A percentile compares a stretch with the other conserved stretches of the same genome.
Evolutionary conservation across 257 asterid genomes (phyloP).

Genomic region (Cordia subcordata): DNA sequence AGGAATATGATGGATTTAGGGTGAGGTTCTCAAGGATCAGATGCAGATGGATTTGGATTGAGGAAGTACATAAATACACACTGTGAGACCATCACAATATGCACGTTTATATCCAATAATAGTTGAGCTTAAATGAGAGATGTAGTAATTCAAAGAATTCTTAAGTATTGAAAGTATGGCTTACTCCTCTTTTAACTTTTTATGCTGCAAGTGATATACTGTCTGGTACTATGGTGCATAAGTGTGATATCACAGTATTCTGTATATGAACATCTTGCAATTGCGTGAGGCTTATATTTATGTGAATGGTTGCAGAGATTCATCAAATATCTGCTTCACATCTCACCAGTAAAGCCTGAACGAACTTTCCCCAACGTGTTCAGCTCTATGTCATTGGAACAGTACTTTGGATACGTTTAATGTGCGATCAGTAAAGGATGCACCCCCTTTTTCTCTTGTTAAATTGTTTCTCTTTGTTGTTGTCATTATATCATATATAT

Average conservation of each 20-base stretch:
- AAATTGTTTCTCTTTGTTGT: slow-evolving; percentile 2
- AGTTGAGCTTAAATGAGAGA: too few species aligned
- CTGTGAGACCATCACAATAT: too few species aligned
- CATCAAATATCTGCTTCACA: slow-evolving; percentile 78
- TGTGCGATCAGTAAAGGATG: neutral
- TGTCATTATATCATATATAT: neutral
- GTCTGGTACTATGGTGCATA: too few species aligned
- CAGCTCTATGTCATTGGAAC: slow-evolving; percentile 65
- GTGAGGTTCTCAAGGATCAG: too few species aligned
- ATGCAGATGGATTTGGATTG: too few species aligned
- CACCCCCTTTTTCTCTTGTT: neutral
- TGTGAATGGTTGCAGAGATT: slow-evolving; percentile 57
- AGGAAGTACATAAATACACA: too few species aligned
- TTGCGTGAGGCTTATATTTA: neutral
- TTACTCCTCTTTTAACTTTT: too few species aligned
- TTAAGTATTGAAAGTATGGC: too few species aligned
- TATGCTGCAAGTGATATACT: too few species aligned
- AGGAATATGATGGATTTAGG: too few species aligned
- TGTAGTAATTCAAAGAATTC: too few species aligned
- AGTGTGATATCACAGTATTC: neutral
- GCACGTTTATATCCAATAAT: too few species aligned
- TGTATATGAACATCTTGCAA: neutral
- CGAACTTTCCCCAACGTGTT: slow-evolving; percentile 52
- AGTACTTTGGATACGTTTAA: slow-evolving; percentile 63
- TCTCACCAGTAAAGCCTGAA: slow-evolving; percentile 63